These are phyloP conservation scores for Coix lacrymajobi DNA, from an alignment of 176 grass and related monocot species.

Conservation along the genomic window DNA sequence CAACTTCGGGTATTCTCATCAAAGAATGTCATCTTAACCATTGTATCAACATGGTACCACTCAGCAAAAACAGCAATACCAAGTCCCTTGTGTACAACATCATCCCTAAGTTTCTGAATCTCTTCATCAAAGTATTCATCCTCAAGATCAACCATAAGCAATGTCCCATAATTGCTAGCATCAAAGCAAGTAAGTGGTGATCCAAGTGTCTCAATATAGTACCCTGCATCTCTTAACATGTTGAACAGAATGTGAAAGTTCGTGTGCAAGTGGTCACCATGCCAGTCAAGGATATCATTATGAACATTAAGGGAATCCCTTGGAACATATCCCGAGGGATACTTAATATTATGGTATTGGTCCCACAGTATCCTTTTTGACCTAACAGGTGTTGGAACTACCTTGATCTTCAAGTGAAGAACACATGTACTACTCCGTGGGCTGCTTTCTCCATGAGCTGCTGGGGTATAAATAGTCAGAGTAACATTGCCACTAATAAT, in stretches of 20 bases:
- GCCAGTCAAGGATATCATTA: constrained; percentile 99
- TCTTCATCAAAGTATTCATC: constrained; percentile 94
- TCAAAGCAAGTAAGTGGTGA: constrained; percentile 98
- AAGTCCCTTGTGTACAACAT: constrained; percentile 78
- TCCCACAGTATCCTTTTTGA: constrained; percentile 94
- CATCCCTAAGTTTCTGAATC: constrained; percentile 87
- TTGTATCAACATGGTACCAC: constrained; percentile 96
- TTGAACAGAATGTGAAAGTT: constrained; percentile 99
- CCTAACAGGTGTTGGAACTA: constrained; percentile 74
- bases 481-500: constrained; percentile 86
- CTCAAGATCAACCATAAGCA: constrained; percentile 98
- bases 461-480: constrained; percentile 61
- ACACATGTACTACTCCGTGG: constrained; percentile 59
- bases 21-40: constrained; percentile 99
- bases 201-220: constrained; percentile 86
- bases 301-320: constrained; percentile 97
- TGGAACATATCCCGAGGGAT: constrained; percentile 95
- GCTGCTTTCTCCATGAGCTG: constrained; percentile 50
- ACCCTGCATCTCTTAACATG: constrained; percentile 92
- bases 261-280: constrained; percentile 95
- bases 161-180: constrained; percentile 77
- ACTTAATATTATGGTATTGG: constrained; percentile 98
- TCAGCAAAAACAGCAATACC: constrained; percentile 90
- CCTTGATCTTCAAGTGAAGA: constrained; percentile 77
- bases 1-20: constrained; percentile 99